Base-by-base conservation (phyloP, 148 eudicot genomes). In the Simmondsia chinensis region DNA sequence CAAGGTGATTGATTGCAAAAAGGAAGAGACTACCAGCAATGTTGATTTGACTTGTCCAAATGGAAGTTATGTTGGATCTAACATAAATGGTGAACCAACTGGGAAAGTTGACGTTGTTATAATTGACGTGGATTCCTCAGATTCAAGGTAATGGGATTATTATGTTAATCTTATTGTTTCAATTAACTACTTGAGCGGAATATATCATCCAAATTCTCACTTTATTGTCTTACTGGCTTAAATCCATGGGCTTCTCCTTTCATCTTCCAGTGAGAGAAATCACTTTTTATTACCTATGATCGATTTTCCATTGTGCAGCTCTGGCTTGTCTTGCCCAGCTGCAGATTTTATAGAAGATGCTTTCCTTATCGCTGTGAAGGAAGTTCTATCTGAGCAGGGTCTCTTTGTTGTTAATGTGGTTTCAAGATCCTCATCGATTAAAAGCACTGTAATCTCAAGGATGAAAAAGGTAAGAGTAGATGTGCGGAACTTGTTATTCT, bases 271-370 rank as follows among this genome's bases (percentile, higher is more conserved):
- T n/a, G n/a, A n/a, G n/a, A n/a, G n/a, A n/a, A n/a, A n/a, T n/a
- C n/a, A n/a, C n/a, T n/a, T n/a, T n/a, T n/a, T n/a, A n/a, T n/a
- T n/a, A n/a, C n/a, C n/a, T n/a, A n/a, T n/a, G n/a, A n/a, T n/a
- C n/a, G n/a, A n/a, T 18, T 42, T 50, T 42, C 2, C 19, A 43
- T 59, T 54, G 16, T 52, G 73, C 77, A 91, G 99, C 68, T 82
- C 95, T 48, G 99, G 95, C 46, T 69, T 91, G 37, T 79, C 88
- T 39, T 91, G 99, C 65, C 99, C 99, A 39, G 95, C 88, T 39
- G 55, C 69, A 20, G 94, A 74, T 40, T 91, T 91, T 39, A 73
- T 85, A 13, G 99, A 91, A 38, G 81, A 91, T 57, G 56, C 77
- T 37, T 85, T 91, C 57, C 76, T 91, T 32, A 50, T 28, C 13